Percentiles rank a stretch among this genome's conserved stretches.
Conservation (phyloP, 108 stramenopile species). For the Pseudonitzschia multiseries region DNA sequence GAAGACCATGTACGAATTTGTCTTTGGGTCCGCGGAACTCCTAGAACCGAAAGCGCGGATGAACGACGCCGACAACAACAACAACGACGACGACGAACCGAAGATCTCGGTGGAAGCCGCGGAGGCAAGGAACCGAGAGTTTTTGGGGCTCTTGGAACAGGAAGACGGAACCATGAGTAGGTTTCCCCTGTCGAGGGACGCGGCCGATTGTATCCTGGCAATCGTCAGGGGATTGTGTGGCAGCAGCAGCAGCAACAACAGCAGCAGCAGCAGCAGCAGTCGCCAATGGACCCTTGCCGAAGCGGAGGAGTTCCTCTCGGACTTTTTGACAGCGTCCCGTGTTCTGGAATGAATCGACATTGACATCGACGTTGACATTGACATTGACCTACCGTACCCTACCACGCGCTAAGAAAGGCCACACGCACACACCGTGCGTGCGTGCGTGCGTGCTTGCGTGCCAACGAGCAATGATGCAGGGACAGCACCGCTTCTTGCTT, state of each 20-base stretch:
- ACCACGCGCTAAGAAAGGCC: too few relatives aligned
- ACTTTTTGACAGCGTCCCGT: background rate
- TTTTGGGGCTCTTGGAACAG: background rate
- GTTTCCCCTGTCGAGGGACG: background rate
- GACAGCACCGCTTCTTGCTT: too few relatives aligned
- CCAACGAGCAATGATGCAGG: too few relatives aligned
- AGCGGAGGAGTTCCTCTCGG: background rate
- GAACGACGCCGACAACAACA: too few relatives aligned
- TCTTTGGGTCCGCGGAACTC: slow-evolving; percentile 16
- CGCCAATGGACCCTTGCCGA: background rate
- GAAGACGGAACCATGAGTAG: background rate
- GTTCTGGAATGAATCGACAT: too few relatives aligned
- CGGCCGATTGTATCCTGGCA: background rate
- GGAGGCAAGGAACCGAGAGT: background rate
- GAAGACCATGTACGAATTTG: slow-evolving; percentile 31
- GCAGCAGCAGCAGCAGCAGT: background rate
- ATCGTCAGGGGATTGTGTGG: slow-evolving; percentile 7
- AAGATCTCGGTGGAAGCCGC: slow-evolving; percentile 3
- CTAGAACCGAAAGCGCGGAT: background rate
- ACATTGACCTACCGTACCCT: too few relatives aligned
- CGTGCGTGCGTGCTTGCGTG: too few relatives aligned
- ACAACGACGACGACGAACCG: background rate
- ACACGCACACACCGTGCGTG: too few relatives aligned
- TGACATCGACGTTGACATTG: too few relatives aligned
- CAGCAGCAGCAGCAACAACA: background rate